Percentiles rank a stretch among this genome's conserved stretches.
Evolutionary conservation across 2,329 filamentous ascomycete genomes (phyloP).

Genomic region (Aschersonia sp.): DNA sequence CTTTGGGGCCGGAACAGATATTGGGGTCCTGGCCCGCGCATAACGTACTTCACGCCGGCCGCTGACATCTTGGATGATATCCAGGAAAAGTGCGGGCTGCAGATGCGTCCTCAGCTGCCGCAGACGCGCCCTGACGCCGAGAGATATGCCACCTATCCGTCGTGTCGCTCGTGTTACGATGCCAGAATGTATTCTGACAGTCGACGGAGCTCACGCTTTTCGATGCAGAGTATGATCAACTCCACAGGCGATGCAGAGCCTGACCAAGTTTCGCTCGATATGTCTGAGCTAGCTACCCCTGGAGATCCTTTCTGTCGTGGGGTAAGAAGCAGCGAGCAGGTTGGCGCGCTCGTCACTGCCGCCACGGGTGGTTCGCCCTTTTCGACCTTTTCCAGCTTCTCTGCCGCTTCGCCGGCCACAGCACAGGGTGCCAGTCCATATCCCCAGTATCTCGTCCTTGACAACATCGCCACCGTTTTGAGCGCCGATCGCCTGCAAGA

Average conservation of each 20-base stretch:
- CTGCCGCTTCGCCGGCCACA: slow-evolving; percentile 16
- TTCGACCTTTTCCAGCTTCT: slow-evolving; percentile 10
- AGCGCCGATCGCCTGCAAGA: background rate
- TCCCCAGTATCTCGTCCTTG: slow-evolving; percentile 18
- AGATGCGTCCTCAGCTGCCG: slow-evolving; percentile 23
- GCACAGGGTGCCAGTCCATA: slow-evolving; percentile 21
- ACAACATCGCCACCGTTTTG: slow-evolving; percentile 12
- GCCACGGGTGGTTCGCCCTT: background rate
- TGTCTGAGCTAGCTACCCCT: slow-evolving; percentile 28
- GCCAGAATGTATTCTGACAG: slow-evolving; percentile 23
- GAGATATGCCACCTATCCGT: slow-evolving; percentile 23
- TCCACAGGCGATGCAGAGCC: slow-evolving; percentile 19
- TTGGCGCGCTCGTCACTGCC: slow-evolving; percentile 15
- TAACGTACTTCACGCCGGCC: slow-evolving; percentile 29
- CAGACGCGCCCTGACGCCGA: slow-evolving; percentile 25
- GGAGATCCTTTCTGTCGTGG: slow-evolving; percentile 19
- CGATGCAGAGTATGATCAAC: slow-evolving; percentile 27
- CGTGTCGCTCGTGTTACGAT: slow-evolving; percentile 27
- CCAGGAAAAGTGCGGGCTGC: slow-evolving; percentile 26
- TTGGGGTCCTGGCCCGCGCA: slow-evolving; percentile 23
- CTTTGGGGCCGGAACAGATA: slow-evolving; percentile 30
- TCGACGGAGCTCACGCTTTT: slow-evolving; percentile 25
- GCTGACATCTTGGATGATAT: slow-evolving; percentile 30
- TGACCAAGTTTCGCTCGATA: slow-evolving; percentile 22
- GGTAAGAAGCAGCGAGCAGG: slow-evolving; percentile 17